Evolutionary conservation across 2,329 filamentous ascomycete species (phyloP).

Genomic region (Fusarium piperis): DNA sequence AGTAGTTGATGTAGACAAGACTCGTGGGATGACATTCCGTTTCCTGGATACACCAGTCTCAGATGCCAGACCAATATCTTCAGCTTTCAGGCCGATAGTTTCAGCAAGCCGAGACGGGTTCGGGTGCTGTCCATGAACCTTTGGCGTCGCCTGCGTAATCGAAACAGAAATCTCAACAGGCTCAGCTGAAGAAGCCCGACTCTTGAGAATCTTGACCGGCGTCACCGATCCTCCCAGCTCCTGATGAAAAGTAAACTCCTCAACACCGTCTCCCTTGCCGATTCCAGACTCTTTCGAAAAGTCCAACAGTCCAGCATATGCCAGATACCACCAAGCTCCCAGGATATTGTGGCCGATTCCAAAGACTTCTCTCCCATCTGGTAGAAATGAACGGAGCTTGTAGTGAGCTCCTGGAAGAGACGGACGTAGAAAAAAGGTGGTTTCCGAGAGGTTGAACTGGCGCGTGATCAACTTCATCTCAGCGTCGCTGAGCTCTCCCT

Average conservation of each 20-base stretch:
- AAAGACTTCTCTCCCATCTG: slow-evolving; percentile 33
- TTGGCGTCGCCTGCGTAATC: neutral
- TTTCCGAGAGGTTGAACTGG: slow-evolving; percentile 39
- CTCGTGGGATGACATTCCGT: neutral
- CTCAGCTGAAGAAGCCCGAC: neutral
- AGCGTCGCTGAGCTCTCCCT: slow-evolving; percentile 13
- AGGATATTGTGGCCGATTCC: slow-evolving; percentile 38
- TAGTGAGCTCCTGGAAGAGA: neutral
- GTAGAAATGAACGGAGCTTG: slow-evolving; percentile 30
- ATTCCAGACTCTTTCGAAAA: neutral
- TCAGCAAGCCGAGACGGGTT: neutral
- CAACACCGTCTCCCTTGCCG: neutral
- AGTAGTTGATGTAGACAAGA: neutral
- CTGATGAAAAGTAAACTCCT: neutral
- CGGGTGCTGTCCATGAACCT: neutral
- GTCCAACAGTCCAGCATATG: slow-evolving; percentile 13
- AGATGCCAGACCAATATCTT: neutral
- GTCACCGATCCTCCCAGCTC: slow-evolving; percentile 1
- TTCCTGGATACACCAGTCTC: neutral
- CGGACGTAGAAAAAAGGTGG: slow-evolving; percentile 28
- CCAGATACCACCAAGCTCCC: slow-evolving; percentile 37
- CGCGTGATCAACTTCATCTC: slow-evolving; percentile 36
- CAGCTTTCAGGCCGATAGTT: neutral
- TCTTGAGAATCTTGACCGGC: neutral
- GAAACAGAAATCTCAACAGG: neutral